phyloP scores from a whole-genome alignment of 768 basidiomycete genomes.

The Suillus weaverae region DNA sequence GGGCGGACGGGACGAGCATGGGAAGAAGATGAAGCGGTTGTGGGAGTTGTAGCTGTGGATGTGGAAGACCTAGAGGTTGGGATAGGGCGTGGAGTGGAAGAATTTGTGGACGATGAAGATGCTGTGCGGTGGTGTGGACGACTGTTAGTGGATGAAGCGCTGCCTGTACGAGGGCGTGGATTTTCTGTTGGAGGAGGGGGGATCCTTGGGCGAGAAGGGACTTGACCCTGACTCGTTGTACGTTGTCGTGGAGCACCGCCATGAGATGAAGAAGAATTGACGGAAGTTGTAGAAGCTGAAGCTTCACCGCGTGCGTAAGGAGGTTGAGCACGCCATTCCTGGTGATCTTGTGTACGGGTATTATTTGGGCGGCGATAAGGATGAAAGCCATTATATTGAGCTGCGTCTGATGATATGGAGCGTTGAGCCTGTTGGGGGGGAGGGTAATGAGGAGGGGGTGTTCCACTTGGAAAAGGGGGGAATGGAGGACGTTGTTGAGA shows the following conservation, averaged over 20 bases:
- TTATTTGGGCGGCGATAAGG: slow-evolving; percentile 73
- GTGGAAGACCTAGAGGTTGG: slow-evolving; percentile 30
- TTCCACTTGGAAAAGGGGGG: slow-evolving; percentile 68
- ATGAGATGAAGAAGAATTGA: slow-evolving; percentile 60
- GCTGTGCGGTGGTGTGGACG: slow-evolving; percentile 31
- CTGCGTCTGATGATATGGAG: slow-evolving; percentile 31
- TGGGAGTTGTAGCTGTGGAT: slow-evolving; percentile 14
- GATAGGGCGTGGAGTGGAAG: slow-evolving; percentile 24
- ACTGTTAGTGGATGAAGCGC: slow-evolving; percentile 27
- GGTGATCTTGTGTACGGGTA: slow-evolving; percentile 23
- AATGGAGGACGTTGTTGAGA: slow-evolving; percentile 61
- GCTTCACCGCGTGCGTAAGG: slow-evolving; percentile 82
- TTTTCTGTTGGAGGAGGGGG: slow-evolving; percentile 31
- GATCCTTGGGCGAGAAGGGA: slow-evolving; percentile 45
- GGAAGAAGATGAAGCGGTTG: slow-evolving; percentile 21
- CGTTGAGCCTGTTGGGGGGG: slow-evolving; percentile 39
- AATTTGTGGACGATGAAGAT: slow-evolving; percentile 29
- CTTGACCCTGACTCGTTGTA: slow-evolving; percentile 75
- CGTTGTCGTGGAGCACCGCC: slow-evolving; percentile 54
- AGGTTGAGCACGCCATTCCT: slow-evolving; percentile 64
- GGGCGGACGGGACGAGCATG: slow-evolving; percentile 34
- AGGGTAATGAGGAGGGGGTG: slow-evolving; percentile 53
- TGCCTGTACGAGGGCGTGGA: slow-evolving; percentile 32
- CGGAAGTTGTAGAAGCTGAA: slow-evolving; percentile 74
- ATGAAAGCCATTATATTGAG: slow-evolving; percentile 62